Evolutionary conservation across 2,329 filamentous ascomycete genomes (phyloP).

Genomic region (Neonectria punicea): DNA sequence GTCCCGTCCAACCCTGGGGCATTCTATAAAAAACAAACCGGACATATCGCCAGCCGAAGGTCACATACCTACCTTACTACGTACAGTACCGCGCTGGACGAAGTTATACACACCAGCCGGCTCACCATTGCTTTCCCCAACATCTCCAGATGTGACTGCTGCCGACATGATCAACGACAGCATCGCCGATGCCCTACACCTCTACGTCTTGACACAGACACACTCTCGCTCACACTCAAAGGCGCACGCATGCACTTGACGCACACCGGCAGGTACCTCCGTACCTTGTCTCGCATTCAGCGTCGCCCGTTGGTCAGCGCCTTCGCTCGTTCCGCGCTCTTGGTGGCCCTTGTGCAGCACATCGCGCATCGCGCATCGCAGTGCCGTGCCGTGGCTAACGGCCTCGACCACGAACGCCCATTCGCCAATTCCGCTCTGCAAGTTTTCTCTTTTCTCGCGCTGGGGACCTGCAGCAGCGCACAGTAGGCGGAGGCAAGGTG

Average conservation of each 20-base stretch:
- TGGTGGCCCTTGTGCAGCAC: conserved; percentile 34
- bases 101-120: neutral
- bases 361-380: conserved; percentile 31
- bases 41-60: conserved; percentile 29
- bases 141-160: neutral
- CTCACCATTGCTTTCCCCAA: neutral
- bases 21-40: conserved; percentile 21
- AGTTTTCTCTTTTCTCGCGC: conserved; percentile 46
- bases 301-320: conserved; percentile 24
- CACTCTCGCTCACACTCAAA: conserved; percentile 14
- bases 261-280: conserved; percentile 4
- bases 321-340: conserved; percentile 28
- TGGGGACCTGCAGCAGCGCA: conserved; percentile 42
- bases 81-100: conserved; percentile 20
- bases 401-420: conserved; percentile 26
- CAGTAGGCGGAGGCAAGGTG: conserved; percentile 35
- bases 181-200: conserved; percentile 23
- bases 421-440: conserved; percentile 38
- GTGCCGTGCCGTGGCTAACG: conserved; percentile 37
- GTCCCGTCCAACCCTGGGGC: conserved; percentile 6
- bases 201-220: conserved; percentile 20
- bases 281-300: conserved; percentile 7
- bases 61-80: no score
- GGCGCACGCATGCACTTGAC: conserved; percentile 18
- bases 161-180: conserved; percentile 2